phyloP scores from a whole-genome alignment of 2,329 filamentous ascomycete genomes.

The Cladophialophora yegresii region DNA sequence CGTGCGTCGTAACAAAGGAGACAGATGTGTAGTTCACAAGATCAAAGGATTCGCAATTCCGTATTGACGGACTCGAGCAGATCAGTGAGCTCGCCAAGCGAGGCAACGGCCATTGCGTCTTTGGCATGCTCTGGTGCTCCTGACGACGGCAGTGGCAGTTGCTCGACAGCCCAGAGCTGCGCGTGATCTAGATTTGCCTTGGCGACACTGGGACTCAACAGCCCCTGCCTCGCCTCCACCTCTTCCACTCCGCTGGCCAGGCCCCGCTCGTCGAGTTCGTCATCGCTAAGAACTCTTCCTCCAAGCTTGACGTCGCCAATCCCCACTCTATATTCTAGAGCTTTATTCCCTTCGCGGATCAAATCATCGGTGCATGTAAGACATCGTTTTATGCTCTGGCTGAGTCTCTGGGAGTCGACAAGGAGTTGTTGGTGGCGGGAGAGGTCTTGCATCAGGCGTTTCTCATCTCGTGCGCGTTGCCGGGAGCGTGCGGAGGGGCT shows the following conservation, averaged over 20 bases:
- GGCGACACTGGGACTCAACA: conserved; percentile 33
- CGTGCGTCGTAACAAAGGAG: conserved; percentile 1
- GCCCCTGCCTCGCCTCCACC: conserved; percentile 24
- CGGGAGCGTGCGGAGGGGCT: conserved; percentile 46
- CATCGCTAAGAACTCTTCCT: conserved; percentile 71
- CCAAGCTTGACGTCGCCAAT: conserved; percentile 79
- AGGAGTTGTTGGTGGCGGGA: conserved; percentile 86
- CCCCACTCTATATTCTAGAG: conserved; percentile 77
- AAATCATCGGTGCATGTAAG: conserved; percentile 86
- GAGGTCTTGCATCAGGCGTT: conserved; percentile 79
- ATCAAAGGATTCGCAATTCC: not conserved
- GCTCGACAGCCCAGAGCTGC: conserved; percentile 16
- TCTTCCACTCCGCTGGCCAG: conserved; percentile 20
- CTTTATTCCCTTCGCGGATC: conserved; percentile 84
- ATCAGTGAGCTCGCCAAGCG: conserved; percentile 16
- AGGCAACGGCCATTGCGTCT: conserved; percentile 9
- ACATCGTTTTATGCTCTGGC: conserved; percentile 87
- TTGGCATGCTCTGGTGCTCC: not conserved
- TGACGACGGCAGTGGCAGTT: not conserved
- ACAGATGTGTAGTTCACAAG: not conserved
- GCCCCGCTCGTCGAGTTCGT: conserved; percentile 55
- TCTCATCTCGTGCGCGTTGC: conserved; percentile 74
- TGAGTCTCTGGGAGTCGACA: conserved; percentile 89
- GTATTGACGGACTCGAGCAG: conserved; percentile 13
- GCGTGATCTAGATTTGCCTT: conserved; percentile 27